Evolutionary conservation across 2,329 filamentous ascomycete genomes (phyloP).

Genomic region (Fusarium mexicanum): DNA sequence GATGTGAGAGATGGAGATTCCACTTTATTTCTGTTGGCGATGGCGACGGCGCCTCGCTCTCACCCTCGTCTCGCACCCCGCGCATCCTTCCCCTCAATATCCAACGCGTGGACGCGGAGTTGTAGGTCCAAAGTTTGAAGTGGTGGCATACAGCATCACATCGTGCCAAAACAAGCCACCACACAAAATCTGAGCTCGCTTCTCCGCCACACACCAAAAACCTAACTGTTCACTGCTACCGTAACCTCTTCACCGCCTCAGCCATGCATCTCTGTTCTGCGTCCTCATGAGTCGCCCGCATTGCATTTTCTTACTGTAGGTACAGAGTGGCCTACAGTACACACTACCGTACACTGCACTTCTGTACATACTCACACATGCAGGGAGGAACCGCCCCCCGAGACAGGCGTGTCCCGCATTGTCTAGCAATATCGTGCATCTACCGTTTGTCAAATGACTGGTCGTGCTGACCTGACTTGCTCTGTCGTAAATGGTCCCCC

Average conservation of each 20-base stretch:
- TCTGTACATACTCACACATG: neutral
- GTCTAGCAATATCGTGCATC: constrained; percentile 20
- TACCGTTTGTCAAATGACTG: constrained; percentile 15
- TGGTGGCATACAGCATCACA: constrained; percentile 1
- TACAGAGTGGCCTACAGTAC: constrained; percentile 3
- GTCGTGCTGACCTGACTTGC: neutral
- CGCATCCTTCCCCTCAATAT: neutral
- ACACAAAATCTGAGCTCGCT: constrained; percentile 14
- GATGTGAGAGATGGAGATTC: neutral
- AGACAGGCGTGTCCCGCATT: constrained; percentile 21
- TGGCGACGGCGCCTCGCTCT: neutral
- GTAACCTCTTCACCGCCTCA: constrained; percentile 31
- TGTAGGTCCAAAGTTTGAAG: constrained; percentile 1
- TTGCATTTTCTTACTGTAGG: constrained; percentile 15
- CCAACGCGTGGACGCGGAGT: neutral
- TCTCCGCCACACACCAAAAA: constrained; percentile 18
- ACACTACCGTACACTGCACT: neutral
- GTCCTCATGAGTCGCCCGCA: constrained; percentile 10
- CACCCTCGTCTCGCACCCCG: neutral
- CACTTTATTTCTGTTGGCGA: constrained; percentile 3
- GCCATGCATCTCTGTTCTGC: constrained; percentile 22
- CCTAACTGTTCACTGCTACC: neutral
- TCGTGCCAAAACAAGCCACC: constrained; percentile 8
- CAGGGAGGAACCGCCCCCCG: neutral
- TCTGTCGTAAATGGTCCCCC: neutral